phyloP scores from a whole-genome alignment of 768 basidiomycete species.

The Suillus bovinus region DNA sequence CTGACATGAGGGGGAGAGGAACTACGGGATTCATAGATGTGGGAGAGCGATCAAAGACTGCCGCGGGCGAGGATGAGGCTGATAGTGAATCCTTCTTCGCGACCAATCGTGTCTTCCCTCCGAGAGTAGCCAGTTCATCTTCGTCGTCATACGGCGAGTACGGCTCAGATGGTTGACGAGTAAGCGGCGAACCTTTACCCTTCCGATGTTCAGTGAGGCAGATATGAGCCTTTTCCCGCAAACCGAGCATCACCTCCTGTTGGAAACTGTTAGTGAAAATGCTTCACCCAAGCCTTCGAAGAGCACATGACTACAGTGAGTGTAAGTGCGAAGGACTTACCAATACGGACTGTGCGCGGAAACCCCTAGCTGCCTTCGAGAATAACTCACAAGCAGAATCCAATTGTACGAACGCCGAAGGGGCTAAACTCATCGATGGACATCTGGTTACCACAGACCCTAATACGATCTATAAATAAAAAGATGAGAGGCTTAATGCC shows the following conservation, averaged over 20 bases:
- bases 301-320: not conserved
- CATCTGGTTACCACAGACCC: slow-evolving; percentile 78
- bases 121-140: slow-evolving; percentile 63
- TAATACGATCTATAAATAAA: slow-evolving; percentile 51
- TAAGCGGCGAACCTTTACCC: slow-evolving; percentile 49
- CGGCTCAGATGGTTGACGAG: slow-evolving; percentile 40
- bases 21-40: slow-evolving; percentile 72
- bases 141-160: slow-evolving; percentile 50
- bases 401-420: slow-evolving; percentile 70
- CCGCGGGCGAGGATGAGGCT: slow-evolving; percentile 40
- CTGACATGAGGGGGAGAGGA: slow-evolving; percentile 58
- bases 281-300: not conserved
- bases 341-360: slow-evolving; percentile 64
- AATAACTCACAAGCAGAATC: slow-evolving; percentile 78
- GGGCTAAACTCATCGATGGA: slow-evolving; percentile 77
- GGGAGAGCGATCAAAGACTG: slow-evolving; percentile 59
- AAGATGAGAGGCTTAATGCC: slow-evolving; percentile 1
- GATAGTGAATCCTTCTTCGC: slow-evolving; percentile 60
- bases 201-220: slow-evolving; percentile 64
- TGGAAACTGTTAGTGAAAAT: not conserved
- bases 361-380: slow-evolving; percentile 65
- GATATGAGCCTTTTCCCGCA: slow-evolving; percentile 66
- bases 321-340: slow-evolving; percentile 36
- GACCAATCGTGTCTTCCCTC: slow-evolving; percentile 67
- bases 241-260: slow-evolving; percentile 62